Base-by-base conservation (phyloP, 495 filamentous ascomycete species). In the Xylaria castorea region DNA sequence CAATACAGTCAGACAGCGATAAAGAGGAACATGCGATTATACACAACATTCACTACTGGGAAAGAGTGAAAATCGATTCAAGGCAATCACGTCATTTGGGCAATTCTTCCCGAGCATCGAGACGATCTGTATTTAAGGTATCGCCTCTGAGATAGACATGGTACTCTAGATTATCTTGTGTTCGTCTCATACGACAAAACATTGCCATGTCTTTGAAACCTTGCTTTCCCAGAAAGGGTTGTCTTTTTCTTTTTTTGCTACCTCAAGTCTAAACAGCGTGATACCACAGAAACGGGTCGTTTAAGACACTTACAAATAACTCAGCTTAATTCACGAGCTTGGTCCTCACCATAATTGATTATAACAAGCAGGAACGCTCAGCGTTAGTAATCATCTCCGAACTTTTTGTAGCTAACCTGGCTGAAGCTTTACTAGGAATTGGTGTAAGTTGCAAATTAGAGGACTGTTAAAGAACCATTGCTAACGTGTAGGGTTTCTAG, bases 331-430 rank as follows among this genome's bases (percentile, higher is more conserved):
- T 14, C 36, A 7, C 38, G 16, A 42, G 38, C 38, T 63, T 40
- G 30, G 20, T 38, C 20, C 4, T 27, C 5, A 8, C 38, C 27
- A 65, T 9, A 20, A 50, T 48, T 30, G 22, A 48, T 12, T 40
- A 48, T 48, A 65, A 48, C 62, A 27, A 65, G 27, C 7, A 65
- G 12, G n/a, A 34, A 38, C 38, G 61, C 61, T 63, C 38, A 4
- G 34, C 12, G 61, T 63, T 63, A 40, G 61, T 63, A 36, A 63
- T 63, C 61, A 16, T 22, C 22, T n/a, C n/a, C n/a, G 27, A 38
- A 25, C 6, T 5, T 61, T 34, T 34, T 20, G 32, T 20, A 25
- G 11, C 34, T 44, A 27, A 44, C 38, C 12, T 44, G 36, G 14
- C 22, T 5, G 18, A 12, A 50, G 18, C 27, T 27, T 3, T 34